Conservation (phyloP, 306 rosid species). For the Malus orientalis region DNA sequence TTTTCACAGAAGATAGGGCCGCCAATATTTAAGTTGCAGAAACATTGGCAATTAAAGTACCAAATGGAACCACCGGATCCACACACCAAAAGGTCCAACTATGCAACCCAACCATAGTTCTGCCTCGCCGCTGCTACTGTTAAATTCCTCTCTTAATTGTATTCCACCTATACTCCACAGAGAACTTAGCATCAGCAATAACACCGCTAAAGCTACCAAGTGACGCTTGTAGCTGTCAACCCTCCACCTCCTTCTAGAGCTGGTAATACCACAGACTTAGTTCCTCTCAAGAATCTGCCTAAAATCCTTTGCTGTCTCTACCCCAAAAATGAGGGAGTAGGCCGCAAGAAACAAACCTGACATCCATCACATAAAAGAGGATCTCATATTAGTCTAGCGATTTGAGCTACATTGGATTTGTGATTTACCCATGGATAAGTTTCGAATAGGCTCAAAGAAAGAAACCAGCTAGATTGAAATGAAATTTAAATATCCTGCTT, state of each 20-base stretch:
- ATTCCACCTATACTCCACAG: constrained; percentile 44
- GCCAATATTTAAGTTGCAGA: constrained; percentile 89
- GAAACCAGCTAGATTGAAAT: constrained; percentile 38
- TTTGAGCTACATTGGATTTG: no score
- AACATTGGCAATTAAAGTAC: constrained; percentile 69
- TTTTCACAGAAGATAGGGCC: constrained; percentile 30
- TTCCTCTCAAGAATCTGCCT: constrained; percentile 32
- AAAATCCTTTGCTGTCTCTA: constrained; percentile 74
- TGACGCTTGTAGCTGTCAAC: constrained; percentile 36
- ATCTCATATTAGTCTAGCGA: background rate
- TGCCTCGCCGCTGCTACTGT: constrained; percentile 25
- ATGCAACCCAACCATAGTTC: constrained; percentile 62
- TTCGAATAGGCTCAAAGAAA: constrained; percentile 58
- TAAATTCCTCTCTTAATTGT: constrained; percentile 29
- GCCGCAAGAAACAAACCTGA: constrained; percentile 75
- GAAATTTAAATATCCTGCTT: no score
- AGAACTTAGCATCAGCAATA: constrained; percentile 29
- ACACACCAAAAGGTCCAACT: constrained; percentile 79
- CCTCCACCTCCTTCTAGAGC: constrained; percentile 28
- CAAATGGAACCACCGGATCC: constrained; percentile 73
- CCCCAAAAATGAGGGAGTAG: constrained; percentile 51
- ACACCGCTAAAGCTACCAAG: constrained; percentile 25
- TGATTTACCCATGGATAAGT: constrained; percentile 29
- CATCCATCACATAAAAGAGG: background rate
- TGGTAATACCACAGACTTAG: constrained; percentile 6